phyloP scores from a whole-genome alignment of 805 yeast species.

The Barnettozyma botsteinii region DNA sequence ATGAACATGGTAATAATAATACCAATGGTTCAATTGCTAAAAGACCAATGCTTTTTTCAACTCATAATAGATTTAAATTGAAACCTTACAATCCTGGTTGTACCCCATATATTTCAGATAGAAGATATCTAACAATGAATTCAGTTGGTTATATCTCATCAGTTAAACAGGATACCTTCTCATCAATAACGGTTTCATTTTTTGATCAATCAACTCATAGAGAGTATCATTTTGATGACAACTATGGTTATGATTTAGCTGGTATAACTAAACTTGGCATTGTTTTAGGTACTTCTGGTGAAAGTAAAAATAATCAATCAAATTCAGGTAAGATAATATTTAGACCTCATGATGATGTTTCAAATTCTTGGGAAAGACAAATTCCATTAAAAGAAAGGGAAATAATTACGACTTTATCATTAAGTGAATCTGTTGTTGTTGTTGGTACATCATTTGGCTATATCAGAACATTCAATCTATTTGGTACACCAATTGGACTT shows the following conservation, averaged over 20 bases:
- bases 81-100: constrained; percentile 80
- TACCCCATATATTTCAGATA: constrained; percentile 67
- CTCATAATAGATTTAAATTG: constrained; percentile 27
- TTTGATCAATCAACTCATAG: constrained; percentile 70
- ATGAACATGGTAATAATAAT: constrained; percentile 2
- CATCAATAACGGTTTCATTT: constrained; percentile 80
- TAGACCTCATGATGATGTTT: constrained; percentile 61
- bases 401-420: constrained; percentile 58
- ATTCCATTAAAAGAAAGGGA: constrained; percentile 50
- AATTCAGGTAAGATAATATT: constrained; percentile 45
- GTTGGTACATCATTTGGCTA: constrained; percentile 76
- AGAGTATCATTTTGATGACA: constrained; percentile 83
- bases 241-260: constrained; percentile 66
- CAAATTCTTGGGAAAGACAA: constrained; percentile 65
- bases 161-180: constrained; percentile 51
- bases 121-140: constrained; percentile 78
- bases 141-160: constrained; percentile 78
- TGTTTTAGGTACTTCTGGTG: constrained; percentile 48
- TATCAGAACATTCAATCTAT: constrained; percentile 61
- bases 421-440: constrained; percentile 54
- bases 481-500: constrained; percentile 67
- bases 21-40: constrained; percentile 2
- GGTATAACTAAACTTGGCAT: constrained; percentile 63
- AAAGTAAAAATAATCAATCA: constrained; percentile 26
- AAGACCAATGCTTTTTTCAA: constrained; percentile 9